Evolutionary conservation across 805 yeast species (phyloP).

Genomic region (Yamadazyma paraphyllophila): DNA sequence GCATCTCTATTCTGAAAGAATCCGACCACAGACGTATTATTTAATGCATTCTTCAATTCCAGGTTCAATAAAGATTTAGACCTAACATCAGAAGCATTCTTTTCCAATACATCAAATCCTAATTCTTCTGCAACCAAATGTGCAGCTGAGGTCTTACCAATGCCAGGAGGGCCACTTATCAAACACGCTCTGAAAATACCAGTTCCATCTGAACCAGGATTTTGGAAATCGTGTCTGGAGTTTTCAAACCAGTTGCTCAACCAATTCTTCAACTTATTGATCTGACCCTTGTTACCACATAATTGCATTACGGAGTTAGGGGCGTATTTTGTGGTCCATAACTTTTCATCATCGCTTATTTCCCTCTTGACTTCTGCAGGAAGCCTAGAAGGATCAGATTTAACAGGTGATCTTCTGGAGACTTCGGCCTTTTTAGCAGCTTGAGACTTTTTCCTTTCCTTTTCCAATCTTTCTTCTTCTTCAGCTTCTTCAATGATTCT

Average conservation of each 20-base stretch:
- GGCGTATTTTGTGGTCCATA: constrained; percentile 95
- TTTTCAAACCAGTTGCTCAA: constrained; percentile 68
- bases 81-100: constrained; percentile 86
- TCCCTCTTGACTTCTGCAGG: constrained; percentile 25
- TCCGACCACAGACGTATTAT: constrained; percentile 82
- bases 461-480: constrained; percentile 38
- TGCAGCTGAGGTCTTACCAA: constrained; percentile 82
- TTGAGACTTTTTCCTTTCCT: constrained; percentile 13
- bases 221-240: constrained; percentile 53
- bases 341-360: constrained; percentile 54
- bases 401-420: not conserved
- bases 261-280: constrained; percentile 71
- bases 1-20: constrained; percentile 49
- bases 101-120: constrained; percentile 74
- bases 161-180: constrained; percentile 85
- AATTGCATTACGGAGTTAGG: constrained; percentile 74
- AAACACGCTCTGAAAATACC: constrained; percentile 79
- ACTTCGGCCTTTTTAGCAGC: constrained; percentile 1
- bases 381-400: constrained; percentile 9
- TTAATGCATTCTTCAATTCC: constrained; percentile 66
- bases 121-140: constrained; percentile 66
- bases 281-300: constrained; percentile 86
- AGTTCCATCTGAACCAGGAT: constrained; percentile 60
- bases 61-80: constrained; percentile 73
- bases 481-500: constrained; percentile 49